Base-by-base conservation (phyloP, 768 basidiomycete genomes). In the Xanthoconium purpureum region DNA sequence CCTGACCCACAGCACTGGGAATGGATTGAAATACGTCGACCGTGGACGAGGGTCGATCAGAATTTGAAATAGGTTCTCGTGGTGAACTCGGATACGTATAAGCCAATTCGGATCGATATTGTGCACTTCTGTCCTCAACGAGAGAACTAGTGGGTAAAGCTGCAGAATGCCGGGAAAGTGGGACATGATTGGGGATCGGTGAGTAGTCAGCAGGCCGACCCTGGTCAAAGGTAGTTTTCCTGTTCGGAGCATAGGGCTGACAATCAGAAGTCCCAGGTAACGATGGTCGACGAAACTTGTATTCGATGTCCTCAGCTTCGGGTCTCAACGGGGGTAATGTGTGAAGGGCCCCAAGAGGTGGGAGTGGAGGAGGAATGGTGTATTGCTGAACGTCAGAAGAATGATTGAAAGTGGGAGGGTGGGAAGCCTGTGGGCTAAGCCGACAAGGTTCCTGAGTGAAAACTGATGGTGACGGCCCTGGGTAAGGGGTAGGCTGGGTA, bases 261-360 rank as follows among this genome's bases (percentile, higher is more conserved):
- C 53, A 46, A 36, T 60, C 59, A 9, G 58, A 40, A 28, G 60
- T 42, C 9, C 44, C 52, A 3, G 71, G 59, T 5, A 73, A 52
- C 29, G 72, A 72, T n/a, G 70, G 56, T 36, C 70, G 72, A 53
- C 71, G 70, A 50, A 57, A 66, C 54, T 71, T 71, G 52, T 68
- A 65, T 20, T 71, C 72, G n/a, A 55, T 17, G 13, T 71, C 70
- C 28, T 71, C 66, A 10, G 36, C 46, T 5, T 60, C 63, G 6
- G 64, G 32, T 43, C 67, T 64, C 55, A 71, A 53, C 20, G 70
- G 71, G 17, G 71, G 67, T 17, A 74, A 50, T 1, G 67, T 59
- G 36, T 65, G 65, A 20, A 61, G 57, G 9, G 52, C 13, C 14
- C 64, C 66, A 15, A 66, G 44, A 17, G 67, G 58, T 0, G 68